Evolutionary conservation across 2,329 filamentous ascomycete genomes (phyloP).

Genomic region (Metarhizium anisopliae): DNA sequence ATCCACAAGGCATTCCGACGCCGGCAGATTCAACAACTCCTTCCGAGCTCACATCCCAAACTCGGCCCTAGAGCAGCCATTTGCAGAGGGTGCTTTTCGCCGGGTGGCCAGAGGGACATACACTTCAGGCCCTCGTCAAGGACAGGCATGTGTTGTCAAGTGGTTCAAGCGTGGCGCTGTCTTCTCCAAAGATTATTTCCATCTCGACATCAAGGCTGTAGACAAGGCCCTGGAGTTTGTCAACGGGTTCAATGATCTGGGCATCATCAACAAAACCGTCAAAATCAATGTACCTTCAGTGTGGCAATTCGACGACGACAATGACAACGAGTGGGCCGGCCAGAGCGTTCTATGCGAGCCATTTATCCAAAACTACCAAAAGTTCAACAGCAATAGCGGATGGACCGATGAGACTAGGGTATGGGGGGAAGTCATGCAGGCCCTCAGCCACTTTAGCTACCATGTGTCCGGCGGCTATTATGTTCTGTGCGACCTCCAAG

Average conservation of each 20-base stretch:
- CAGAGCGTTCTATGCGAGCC: constrained; percentile 23
- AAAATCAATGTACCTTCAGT: constrained; percentile 26
- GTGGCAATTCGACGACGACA: constrained; percentile 16
- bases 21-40: constrained; percentile 10
- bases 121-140: constrained; percentile 16
- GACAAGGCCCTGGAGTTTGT: constrained; percentile 25
- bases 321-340: constrained; percentile 6
- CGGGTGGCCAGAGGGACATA: constrained; percentile 18
- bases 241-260: constrained; percentile 24
- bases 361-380: constrained; percentile 31
- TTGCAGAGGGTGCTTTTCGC: constrained; percentile 9
- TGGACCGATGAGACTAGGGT: constrained; percentile 21
- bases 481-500: constrained; percentile 33
- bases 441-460: constrained; percentile 35
- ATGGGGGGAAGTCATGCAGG: constrained; percentile 30
- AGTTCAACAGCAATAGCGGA: constrained; percentile 35
- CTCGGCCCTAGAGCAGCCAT: constrained; percentile 4
- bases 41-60: fast-evolving
- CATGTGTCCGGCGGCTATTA: constrained; percentile 25
- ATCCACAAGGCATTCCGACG: not conserved
- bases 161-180: constrained; percentile 29
- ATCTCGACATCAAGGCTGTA: constrained; percentile 27
- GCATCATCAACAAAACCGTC: constrained; percentile 20
- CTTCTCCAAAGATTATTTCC: constrained; percentile 24
- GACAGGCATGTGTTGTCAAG: constrained; percentile 25